Evolutionary conservation across 345 rosid species (phyloP).

Genomic region (Aegle marmelos): DNA sequence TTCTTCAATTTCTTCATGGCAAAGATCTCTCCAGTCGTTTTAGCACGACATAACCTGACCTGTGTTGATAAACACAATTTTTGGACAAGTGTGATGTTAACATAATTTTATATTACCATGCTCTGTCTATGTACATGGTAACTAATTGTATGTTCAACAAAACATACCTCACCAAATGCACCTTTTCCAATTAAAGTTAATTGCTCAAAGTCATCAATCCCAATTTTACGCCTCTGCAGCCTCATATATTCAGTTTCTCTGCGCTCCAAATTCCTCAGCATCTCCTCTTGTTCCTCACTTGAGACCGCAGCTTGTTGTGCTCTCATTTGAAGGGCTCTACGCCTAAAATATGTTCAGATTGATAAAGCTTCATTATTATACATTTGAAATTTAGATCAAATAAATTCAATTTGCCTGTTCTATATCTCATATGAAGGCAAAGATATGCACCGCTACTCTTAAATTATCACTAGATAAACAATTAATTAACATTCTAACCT

Average conservation of each 20-base stretch:
- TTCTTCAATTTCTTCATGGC: constrained; percentile 98
- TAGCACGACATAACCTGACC: constrained; percentile 90
- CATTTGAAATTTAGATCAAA: not conserved
- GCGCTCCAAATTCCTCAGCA: constrained; percentile 83
- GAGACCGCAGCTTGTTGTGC: constrained; percentile 87
- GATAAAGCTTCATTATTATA: constrained; percentile 1
- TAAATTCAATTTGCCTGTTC: not conserved
- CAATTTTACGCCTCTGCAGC: constrained; percentile 90
- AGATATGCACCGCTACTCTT: not conserved
- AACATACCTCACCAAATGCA: constrained; percentile 90
- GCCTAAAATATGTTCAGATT: constrained; percentile 38
- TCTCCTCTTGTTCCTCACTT: constrained; percentile 79
- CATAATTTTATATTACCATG: not conserved
- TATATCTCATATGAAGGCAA: not conserved
- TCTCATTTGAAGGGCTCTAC: constrained; percentile 72
- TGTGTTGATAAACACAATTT: constrained; percentile 26
- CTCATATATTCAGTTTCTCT: constrained; percentile 94
- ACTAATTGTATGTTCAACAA: not conserved
- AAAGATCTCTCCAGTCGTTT: constrained; percentile 76
- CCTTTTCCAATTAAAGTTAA: constrained; percentile 90
- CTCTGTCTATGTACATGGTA: not conserved
- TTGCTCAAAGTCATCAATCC: constrained; percentile 91
- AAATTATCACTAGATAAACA: not conserved
- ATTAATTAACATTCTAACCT: not conserved
- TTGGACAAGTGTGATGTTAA: not conserved